Evolutionary conservation across 768 basidiomycete species (phyloP).

Genomic region (Mrakia frigida): DNA sequence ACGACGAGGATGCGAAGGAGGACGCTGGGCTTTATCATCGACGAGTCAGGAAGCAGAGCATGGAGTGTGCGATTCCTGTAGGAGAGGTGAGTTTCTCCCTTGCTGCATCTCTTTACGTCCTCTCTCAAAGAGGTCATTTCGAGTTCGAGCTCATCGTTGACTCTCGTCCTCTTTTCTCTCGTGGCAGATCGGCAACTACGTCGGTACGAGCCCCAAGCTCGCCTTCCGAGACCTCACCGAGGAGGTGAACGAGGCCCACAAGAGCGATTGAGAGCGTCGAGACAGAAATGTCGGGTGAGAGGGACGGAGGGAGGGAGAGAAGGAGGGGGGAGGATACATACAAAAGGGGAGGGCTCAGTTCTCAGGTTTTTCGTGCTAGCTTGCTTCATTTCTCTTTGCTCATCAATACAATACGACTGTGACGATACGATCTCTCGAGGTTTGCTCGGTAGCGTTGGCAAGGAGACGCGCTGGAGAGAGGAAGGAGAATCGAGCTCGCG

Average conservation of each 20-base stretch:
- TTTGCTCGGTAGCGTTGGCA: neutral
- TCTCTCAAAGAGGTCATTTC: neutral
- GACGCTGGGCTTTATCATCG: neutral
- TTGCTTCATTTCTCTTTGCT: no score
- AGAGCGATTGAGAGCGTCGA: neutral
- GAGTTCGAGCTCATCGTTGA: neutral
- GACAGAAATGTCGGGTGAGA: no score
- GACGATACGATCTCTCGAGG: no score
- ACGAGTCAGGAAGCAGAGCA: conserved; percentile 5
- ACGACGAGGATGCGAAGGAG: neutral
- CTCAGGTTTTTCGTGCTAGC: no score
- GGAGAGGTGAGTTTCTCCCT: neutral
- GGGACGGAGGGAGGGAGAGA: neutral
- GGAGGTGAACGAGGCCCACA: conserved; percentile 9
- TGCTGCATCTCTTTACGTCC: no score
- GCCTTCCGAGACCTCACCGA: conserved; percentile 1
- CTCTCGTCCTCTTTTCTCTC: neutral
- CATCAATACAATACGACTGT: no score
- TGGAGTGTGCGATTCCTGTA: neutral
- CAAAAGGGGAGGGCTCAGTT: no score
- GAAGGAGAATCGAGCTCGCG: no score
- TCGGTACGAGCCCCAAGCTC: neutral
- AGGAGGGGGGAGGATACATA: no score
- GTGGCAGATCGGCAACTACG: neutral
- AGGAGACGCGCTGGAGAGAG: neutral